phyloP scores from a whole-genome alignment of 305 asterid species.

The Striga hermonthica region DNA sequence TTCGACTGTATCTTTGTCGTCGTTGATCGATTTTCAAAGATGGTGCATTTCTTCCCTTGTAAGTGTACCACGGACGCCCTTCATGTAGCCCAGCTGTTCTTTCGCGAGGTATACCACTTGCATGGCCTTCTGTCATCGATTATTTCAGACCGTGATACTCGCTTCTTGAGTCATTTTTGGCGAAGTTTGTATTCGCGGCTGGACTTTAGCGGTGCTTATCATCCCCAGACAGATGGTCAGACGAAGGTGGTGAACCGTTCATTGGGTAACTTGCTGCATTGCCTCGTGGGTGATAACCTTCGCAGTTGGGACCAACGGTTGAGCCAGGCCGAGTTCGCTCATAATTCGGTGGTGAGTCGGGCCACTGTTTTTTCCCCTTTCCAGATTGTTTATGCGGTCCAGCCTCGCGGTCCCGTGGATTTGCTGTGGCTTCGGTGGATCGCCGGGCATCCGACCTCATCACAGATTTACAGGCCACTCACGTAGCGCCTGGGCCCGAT shows the following conservation, averaged over 20 bases:
- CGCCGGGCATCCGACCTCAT: no score
- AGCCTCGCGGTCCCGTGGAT: no score
- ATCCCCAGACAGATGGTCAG: not conserved
- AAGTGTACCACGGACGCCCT: not conserved
- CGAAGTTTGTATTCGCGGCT: not conserved
- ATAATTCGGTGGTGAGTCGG: no score
- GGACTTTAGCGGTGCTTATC: not conserved
- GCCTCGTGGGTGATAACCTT: not conserved
- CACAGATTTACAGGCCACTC: no score
- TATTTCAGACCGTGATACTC: not conserved
- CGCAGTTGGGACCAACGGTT: no score
- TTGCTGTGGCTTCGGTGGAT: no score
- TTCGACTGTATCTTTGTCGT: not conserved
- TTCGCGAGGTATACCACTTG: not conserved
- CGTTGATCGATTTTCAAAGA: not conserved
- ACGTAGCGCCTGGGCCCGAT: no score
- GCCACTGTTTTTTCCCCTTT: no score
- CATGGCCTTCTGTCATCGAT: not conserved
- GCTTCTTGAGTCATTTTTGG: not conserved
- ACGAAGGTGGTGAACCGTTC: not conserved
- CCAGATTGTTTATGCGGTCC: no score
- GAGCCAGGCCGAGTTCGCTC: no score
- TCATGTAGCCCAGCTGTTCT: not conserved
- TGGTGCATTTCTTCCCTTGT: not conserved
- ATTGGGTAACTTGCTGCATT: not conserved